Evolutionary conservation across 108 stramenopile genomes (phyloP).

Genomic region (Cyclotella atomus): DNA sequence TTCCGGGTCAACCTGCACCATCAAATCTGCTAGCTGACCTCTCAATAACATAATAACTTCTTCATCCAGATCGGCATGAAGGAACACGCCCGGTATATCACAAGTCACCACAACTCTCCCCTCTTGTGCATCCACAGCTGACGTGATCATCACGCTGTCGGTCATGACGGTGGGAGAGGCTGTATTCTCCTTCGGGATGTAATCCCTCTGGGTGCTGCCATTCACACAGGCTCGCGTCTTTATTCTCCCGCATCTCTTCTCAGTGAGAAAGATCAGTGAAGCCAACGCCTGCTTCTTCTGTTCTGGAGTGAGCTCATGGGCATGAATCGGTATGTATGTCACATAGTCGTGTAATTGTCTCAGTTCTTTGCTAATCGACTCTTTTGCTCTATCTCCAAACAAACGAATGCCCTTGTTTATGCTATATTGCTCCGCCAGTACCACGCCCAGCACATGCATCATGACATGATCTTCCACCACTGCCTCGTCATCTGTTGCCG

Average conservation of each 20-base stretch:
- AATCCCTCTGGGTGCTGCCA: background rate
- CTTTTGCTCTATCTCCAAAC: background rate
- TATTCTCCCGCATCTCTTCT: slow-evolving; percentile 16
- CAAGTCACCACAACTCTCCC: background rate
- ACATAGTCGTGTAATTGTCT: background rate
- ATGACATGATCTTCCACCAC: background rate
- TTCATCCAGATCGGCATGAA: slow-evolving; percentile 15
- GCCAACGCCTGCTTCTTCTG: background rate
- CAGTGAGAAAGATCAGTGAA: background rate
- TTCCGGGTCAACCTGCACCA: background rate
- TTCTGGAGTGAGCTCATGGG: background rate
- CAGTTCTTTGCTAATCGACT: background rate
- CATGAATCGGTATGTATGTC: background rate
- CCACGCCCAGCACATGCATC: background rate
- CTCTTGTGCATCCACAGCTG: slow-evolving; percentile 8
- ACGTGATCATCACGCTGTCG: slow-evolving; percentile 26
- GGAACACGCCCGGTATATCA: slow-evolving; percentile 1
- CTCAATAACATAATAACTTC: slow-evolving; percentile 19
- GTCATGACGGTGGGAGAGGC: slow-evolving; percentile 32
- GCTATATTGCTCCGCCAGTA: background rate
- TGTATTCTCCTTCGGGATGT: slow-evolving; percentile 8
- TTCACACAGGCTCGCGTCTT: slow-evolving; percentile 26
- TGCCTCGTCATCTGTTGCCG: background rate
- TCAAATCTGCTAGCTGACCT: slow-evolving; percentile 6
- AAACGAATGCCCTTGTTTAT: background rate